phyloP scores from a whole-genome alignment of 2,329 filamentous ascomycete species.

The Neoascochyta sp. region DNA sequence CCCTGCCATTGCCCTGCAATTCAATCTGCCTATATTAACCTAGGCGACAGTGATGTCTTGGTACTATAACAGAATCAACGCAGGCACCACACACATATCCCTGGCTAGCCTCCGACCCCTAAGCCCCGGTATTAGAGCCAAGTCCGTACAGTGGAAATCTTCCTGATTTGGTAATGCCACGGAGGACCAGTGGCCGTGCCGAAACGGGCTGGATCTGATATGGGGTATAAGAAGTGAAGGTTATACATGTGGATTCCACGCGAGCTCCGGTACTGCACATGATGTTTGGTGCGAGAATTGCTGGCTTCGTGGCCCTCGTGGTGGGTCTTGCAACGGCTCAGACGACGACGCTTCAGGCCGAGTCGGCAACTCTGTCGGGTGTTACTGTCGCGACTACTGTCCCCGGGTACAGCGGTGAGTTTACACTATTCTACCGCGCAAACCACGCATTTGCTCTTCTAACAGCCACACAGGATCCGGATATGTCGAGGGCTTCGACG shows the following conservation, averaged over 20 bases:
- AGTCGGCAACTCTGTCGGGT: conserved; percentile 42
- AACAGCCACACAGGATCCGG: conserved; percentile 39
- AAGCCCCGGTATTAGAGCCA: too few relatives aligned
- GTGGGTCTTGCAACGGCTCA: conserved; percentile 11
- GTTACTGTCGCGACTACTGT: conserved; percentile 41
- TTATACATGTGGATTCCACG: neutral
- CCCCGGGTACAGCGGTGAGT: conserved; percentile 40
- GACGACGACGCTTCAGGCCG: conserved; percentile 38
- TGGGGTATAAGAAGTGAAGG: conserved; percentile 4
- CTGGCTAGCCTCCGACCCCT: too few relatives aligned
- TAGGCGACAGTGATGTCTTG: conserved; percentile 2
- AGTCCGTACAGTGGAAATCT: too few relatives aligned
- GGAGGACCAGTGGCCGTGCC: too few relatives aligned
- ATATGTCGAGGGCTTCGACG: conserved; percentile 49
- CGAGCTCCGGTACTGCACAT: neutral
- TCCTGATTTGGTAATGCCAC: too few relatives aligned
- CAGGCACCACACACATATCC: too few relatives aligned
- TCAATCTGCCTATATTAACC: conserved; percentile 7
- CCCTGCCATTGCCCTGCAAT: conserved; percentile 3
- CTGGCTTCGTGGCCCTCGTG: conserved; percentile 4
- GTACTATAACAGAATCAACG: too few relatives aligned
- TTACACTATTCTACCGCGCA: neutral
- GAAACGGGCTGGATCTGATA: too few relatives aligned
- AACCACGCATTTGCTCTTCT: neutral
- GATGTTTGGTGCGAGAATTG: conserved; percentile 2